These are phyloP conservation scores for Condylostoma magnum DNA, from an alignment of 169 alveolate species.

Conservation along the genomic window DNA sequence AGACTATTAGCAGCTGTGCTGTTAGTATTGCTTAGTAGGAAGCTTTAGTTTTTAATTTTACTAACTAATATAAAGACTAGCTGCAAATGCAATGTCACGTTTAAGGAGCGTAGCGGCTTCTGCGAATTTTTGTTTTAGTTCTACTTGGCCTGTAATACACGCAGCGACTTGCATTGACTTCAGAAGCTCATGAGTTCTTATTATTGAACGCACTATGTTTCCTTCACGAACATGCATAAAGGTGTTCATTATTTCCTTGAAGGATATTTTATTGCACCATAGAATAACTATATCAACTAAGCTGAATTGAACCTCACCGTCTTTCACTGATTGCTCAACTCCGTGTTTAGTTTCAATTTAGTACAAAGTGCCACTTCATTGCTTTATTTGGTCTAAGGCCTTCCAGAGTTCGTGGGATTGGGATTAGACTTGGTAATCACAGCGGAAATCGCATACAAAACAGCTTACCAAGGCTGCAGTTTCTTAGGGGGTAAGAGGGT, in stretches of 20 bases:
- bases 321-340: not conserved
- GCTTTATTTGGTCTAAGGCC: not conserved
- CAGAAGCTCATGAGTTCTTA: slow-evolving; percentile 88
- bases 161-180: slow-evolving; percentile 83
- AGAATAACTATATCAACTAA: slow-evolving; percentile 29
- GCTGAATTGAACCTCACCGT: not conserved
- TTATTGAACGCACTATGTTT: slow-evolving; percentile 88
- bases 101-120: slow-evolving; percentile 79
- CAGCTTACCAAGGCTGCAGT: slow-evolving; percentile 4
- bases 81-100: slow-evolving; percentile 92
- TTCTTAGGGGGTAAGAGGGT: not conserved
- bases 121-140: slow-evolving; percentile 74
- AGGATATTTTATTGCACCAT: slow-evolving; percentile 40
- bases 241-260: slow-evolving; percentile 42
- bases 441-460: not conserved
- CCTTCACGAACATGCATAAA: slow-evolving; percentile 88
- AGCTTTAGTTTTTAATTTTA: too few species aligned
- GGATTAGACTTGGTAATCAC: too few species aligned
- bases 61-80: slow-evolving; percentile 85
- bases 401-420: too few species aligned
- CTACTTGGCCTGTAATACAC: slow-evolving; percentile 84
- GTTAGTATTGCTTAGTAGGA: too few species aligned
- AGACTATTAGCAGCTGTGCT: too few species aligned
- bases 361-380: not conserved
- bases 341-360: not conserved